Evolutionary conservation across 2,329 filamentous ascomycete species (phyloP).

Genomic region (Fonsecaea nubica): DNA sequence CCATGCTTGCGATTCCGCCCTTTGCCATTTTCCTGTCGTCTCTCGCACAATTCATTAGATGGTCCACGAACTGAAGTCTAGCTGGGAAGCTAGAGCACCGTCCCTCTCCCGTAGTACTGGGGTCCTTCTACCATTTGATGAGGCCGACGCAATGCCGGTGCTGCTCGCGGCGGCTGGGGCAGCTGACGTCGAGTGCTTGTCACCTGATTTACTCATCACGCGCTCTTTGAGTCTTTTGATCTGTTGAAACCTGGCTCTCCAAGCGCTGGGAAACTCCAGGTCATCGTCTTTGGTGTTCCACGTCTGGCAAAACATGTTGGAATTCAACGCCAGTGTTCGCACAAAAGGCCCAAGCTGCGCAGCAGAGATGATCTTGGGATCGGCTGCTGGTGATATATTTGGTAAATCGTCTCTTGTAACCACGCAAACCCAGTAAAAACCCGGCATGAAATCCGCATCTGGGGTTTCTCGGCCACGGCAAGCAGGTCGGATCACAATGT

Average conservation of each 20-base stretch:
- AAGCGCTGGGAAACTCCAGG: constrained; percentile 84
- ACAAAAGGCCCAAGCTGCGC: constrained; percentile 84
- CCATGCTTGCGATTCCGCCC: constrained; percentile 25
- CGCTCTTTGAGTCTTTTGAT: constrained; percentile 80
- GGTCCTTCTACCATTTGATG: constrained; percentile 31
- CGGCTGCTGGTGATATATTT: constrained; percentile 85
- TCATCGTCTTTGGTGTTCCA: constrained; percentile 69
- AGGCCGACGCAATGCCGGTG: constrained; percentile 9
- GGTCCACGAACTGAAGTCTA: constrained; percentile 38
- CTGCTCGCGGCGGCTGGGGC: background rate
- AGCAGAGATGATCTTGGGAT: constrained; percentile 86
- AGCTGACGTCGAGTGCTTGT: constrained; percentile 23
- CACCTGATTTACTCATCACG: constrained; percentile 36
- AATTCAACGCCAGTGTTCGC: constrained; percentile 86
- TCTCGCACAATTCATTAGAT: background rate
- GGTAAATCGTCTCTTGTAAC: constrained; percentile 89
- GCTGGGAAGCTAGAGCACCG: constrained; percentile 30
- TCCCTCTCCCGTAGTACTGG: constrained; percentile 32
- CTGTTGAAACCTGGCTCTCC: constrained; percentile 84
- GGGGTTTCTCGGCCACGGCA: constrained; percentile 48
- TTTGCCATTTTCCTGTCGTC: constrained; percentile 13
- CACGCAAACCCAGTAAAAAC: constrained; percentile 87
- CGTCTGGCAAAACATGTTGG: constrained; percentile 90
- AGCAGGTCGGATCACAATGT: constrained; percentile 93
- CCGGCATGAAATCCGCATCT: constrained; percentile 40